A percentile compares a stretch with the other conserved stretches of the same genome.
phyloP scores from a whole-genome alignment of 345 rosid genomes.

The Gossypium longicalyx region DNA sequence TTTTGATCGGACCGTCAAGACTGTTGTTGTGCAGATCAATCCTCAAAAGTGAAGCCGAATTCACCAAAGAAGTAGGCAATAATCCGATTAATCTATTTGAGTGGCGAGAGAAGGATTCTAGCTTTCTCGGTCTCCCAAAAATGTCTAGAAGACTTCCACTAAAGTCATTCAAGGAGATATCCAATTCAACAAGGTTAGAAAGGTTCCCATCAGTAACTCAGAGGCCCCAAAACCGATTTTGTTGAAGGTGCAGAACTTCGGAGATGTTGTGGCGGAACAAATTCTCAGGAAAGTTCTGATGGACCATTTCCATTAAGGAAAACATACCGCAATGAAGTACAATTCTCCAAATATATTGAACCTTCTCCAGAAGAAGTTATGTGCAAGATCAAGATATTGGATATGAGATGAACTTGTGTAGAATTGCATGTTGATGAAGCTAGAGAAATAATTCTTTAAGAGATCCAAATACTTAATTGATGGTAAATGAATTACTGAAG shows the following conservation, averaged over 20 bases:
- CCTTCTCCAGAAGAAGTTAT: constrained; percentile 26
- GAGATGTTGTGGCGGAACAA: constrained; percentile 24
- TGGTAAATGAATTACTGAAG: constrained; percentile 3
- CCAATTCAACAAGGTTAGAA: constrained; percentile 24
- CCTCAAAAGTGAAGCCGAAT: constrained; percentile 27
- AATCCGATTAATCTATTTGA: constrained; percentile 25
- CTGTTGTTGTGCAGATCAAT: constrained; percentile 23
- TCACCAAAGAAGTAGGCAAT: constrained; percentile 30
- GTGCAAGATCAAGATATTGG: constrained; percentile 19
- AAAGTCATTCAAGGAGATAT: constrained; percentile 27
- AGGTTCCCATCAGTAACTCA: constrained; percentile 16
- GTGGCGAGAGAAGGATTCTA: constrained; percentile 20
- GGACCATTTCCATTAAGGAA: constrained; percentile 24
- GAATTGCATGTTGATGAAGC: constrained; percentile 12
- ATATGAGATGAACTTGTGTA: constrained; percentile 20
- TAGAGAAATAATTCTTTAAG: constrained; percentile 21
- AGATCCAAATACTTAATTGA: constrained; percentile 21
- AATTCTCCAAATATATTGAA: constrained; percentile 17
- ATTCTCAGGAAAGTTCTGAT: constrained; percentile 19
- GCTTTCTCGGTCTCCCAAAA: constrained; percentile 24
- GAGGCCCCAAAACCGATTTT: constrained; percentile 25
- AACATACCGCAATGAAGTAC: constrained; percentile 27
- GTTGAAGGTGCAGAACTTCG: constrained; percentile 20
- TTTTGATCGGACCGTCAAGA: constrained; percentile 16
- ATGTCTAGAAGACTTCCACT: constrained; percentile 31